Evolutionary conservation across 495 filamentous ascomycete genomes (phyloP).

Genomic region (Clohesyomyces aquaticus): DNA sequence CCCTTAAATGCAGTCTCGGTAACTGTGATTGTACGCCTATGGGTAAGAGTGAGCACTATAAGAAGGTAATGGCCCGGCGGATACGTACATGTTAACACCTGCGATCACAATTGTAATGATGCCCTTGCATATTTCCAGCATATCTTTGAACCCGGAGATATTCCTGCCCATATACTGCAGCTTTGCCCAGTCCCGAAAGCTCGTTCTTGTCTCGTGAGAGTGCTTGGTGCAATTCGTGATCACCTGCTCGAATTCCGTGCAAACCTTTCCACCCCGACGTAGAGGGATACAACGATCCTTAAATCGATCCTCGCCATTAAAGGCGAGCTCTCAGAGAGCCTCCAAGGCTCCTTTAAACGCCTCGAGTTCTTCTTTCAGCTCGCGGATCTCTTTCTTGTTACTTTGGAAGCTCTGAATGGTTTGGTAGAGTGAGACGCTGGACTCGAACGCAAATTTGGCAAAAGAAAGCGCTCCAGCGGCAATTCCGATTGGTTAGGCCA

Average conservation of each 20-base stretch:
- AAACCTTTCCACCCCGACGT: slow-evolving; percentile 43
- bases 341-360: slow-evolving; percentile 31
- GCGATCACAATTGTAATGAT: slow-evolving; percentile 10
- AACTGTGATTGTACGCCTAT: neutral
- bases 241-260: slow-evolving; percentile 43
- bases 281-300: slow-evolving; percentile 35
- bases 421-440: slow-evolving; percentile 49
- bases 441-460: slow-evolving; percentile 51
- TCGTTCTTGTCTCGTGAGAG: slow-evolving; percentile 39
- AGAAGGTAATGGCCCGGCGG: neutral
- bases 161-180: slow-evolving; percentile 44
- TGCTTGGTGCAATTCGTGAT: slow-evolving; percentile 40
- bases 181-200: slow-evolving; percentile 47
- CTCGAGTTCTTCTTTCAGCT: slow-evolving; percentile 51
- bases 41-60: neutral
- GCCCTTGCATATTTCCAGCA: slow-evolving; percentile 3
- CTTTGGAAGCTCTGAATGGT: slow-evolving; percentile 50
- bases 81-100: slow-evolving; percentile 11
- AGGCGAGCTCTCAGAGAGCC: neutral
- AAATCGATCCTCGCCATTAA: neutral
- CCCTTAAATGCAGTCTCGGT: neutral
- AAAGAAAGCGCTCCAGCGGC: slow-evolving; percentile 43
- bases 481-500: slow-evolving; percentile 46
- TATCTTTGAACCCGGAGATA: slow-evolving; percentile 31
- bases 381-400: slow-evolving; percentile 48